Evolutionary conservation across 2,329 filamentous ascomycete species (phyloP).

Genomic region (Nannizziopsis barbatae): DNA sequence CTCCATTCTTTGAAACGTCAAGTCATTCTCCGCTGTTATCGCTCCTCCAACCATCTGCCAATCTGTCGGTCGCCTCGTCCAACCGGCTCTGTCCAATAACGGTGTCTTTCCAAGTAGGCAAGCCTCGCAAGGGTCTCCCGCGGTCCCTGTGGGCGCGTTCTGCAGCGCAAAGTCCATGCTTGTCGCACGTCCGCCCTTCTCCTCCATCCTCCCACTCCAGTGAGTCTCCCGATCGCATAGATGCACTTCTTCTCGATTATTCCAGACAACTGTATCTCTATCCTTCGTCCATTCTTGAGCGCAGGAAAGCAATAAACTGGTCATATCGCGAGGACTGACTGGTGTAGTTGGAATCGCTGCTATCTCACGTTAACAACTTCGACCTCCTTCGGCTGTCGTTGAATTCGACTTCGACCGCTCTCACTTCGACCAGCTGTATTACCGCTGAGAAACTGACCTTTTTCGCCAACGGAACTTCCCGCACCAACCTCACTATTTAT

Average conservation of each 20-base stretch:
- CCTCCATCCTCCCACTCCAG: neutral
- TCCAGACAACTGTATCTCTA: neutral
- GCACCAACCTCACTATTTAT: neutral
- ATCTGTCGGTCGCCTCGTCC: slow-evolving; percentile 1
- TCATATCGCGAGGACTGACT: neutral
- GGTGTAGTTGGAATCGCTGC: neutral
- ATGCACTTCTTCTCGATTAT: neutral
- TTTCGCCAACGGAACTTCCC: slow-evolving; percentile 8
- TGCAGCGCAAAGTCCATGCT: slow-evolving; percentile 6
- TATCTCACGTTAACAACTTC: neutral
- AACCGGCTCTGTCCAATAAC: slow-evolving; percentile 1
- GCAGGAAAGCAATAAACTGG: neutral
- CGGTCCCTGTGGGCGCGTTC: slow-evolving; percentile 15
- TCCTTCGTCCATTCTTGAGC: neutral
- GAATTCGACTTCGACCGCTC: neutral
- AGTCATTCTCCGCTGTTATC: neutral
- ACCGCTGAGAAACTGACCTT: neutral
- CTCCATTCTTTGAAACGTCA: slow-evolving; percentile 9
- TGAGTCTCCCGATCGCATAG: slow-evolving; percentile 1
- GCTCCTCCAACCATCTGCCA: neutral
- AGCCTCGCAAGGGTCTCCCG: slow-evolving; percentile 12
- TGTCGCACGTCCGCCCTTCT: slow-evolving; percentile 6
- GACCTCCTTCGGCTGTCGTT: neutral
- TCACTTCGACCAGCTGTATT: slow-evolving; percentile 3
- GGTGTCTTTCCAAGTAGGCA: slow-evolving; percentile 9